Conservation (phyloP, 179 eudicot species). For the Dionaea muscipula region DNA sequence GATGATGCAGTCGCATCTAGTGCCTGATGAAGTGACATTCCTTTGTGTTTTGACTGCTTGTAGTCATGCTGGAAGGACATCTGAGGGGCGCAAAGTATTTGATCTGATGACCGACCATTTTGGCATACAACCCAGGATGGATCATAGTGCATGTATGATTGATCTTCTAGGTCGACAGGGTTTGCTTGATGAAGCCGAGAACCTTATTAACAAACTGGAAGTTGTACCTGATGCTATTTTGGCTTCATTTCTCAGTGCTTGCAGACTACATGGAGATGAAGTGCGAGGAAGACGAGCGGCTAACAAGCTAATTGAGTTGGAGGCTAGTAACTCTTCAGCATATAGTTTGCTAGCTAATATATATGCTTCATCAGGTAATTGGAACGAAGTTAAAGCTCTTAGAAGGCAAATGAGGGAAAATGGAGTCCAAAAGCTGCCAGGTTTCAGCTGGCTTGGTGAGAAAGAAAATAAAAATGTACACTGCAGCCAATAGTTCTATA, state of each 20-base stretch:
- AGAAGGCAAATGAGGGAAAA: constrained; percentile 60
- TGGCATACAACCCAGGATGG: constrained; percentile 46
- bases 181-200: constrained; percentile 60
- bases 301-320: constrained; percentile 59
- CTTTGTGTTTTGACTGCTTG: constrained; percentile 85
- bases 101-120: constrained; percentile 41
- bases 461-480: constrained; percentile 22
- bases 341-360: constrained; percentile 58
- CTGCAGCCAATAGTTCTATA: constrained; percentile 6
- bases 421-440: constrained; percentile 50
- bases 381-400: constrained; percentile 54
- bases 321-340: constrained; percentile 59
- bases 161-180: constrained; percentile 86
- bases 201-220: constrained; percentile 37
- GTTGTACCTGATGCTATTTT: constrained; percentile 64
- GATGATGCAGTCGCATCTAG: constrained; percentile 34
- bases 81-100: constrained; percentile 58
- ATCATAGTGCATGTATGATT: constrained; percentile 84
- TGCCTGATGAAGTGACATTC: constrained; percentile 81
- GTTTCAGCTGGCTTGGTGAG: constrained; percentile 57
- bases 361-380: constrained; percentile 69
- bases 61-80: constrained; percentile 64
- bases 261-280: constrained; percentile 75
- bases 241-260: constrained; percentile 69
- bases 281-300: constrained; percentile 61